Base-by-base conservation (phyloP, 169 alveolate species). In the Eimeria sp. region DNA sequence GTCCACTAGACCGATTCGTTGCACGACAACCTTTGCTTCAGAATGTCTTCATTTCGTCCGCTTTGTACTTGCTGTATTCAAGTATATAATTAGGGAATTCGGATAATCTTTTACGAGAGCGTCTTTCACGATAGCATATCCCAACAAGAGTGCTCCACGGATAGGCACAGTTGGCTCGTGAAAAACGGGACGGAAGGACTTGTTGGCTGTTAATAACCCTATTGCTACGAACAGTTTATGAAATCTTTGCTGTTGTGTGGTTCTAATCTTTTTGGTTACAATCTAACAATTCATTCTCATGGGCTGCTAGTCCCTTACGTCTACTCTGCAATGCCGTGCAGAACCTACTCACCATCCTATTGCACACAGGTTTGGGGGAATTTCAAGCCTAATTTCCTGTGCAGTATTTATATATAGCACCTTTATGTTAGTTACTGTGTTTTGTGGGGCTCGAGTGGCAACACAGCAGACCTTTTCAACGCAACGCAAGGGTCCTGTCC, bases 1-100 rank as follows among this genome's bases (percentile, higher is more conserved):
- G 65, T 76, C 22, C 7, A 20, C 65, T 76, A 67, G 70, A 49
- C 88, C 88, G 88, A 78, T 78, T 45, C 88, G 11, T 78, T 25
- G 27, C 88, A 78, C 30, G 10, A 25, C 67, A 51, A 22, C 22
- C 65, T 27, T 4, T 78, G 67, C 88, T 27, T 22, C 49, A 67
- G 22, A 78, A 16, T 47, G n/a, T 49, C 27, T 51, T n/a, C 20
- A n/a, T 2, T 25, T 45, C 45, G 40, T 1, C 40, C 40, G 2
- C 40, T 34, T 45, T 2, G 20, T 40, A 43, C 2, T 11, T 11
- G 45, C 67, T 2, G 10, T 6, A 30, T 78, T 40, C 34, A 7
- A 13, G 65, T 51, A 47, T 5, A 47, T 4, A 47, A 78, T 5
- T 45, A 10, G 30, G 25, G 47, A 6, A 78, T 25, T 49, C n/a